A percentile compares a stretch with the other conserved stretches of the same genome.
phyloP scores from a whole-genome alignment of 2,329 filamentous ascomycete genomes.

The Ophiostoma perfectum region DNA sequence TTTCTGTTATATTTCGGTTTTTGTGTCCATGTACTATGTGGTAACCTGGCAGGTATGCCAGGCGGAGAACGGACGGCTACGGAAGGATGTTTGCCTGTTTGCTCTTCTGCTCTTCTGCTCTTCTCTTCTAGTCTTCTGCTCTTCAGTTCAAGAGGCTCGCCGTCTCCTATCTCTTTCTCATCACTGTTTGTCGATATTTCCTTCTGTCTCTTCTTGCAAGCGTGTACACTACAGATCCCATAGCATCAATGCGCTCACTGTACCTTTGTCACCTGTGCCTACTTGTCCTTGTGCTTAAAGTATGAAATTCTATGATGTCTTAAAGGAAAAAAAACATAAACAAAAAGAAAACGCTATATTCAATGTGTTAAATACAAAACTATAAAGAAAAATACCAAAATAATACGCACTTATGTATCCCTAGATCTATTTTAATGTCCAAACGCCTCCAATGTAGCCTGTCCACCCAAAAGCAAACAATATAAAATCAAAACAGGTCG shows the following conservation, averaged over 20 bases:
- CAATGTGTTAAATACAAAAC: background rate
- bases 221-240: constrained; percentile 11
- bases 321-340: background rate
- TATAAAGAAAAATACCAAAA: background rate
- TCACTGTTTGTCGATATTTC: constrained; percentile 1
- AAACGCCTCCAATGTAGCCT: constrained; percentile 8
- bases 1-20: background rate
- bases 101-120: background rate
- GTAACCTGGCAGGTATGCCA: background rate
- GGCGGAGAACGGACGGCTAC: background rate
- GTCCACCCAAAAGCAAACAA: background rate
- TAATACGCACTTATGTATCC: background rate
- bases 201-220: background rate
- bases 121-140: background rate
- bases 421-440: background rate
- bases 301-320: background rate
- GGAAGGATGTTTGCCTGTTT: background rate
- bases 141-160: background rate
- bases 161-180: background rate
- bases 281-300: background rate
- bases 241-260: background rate
- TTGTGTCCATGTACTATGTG: no score
- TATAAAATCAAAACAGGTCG: background rate
- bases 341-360: background rate
- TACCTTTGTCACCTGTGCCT: background rate